These are phyloP conservation scores for Oemleria cerasiformis DNA, from an alignment of 306 rosid genomes.

Conservation along the genomic window DNA sequence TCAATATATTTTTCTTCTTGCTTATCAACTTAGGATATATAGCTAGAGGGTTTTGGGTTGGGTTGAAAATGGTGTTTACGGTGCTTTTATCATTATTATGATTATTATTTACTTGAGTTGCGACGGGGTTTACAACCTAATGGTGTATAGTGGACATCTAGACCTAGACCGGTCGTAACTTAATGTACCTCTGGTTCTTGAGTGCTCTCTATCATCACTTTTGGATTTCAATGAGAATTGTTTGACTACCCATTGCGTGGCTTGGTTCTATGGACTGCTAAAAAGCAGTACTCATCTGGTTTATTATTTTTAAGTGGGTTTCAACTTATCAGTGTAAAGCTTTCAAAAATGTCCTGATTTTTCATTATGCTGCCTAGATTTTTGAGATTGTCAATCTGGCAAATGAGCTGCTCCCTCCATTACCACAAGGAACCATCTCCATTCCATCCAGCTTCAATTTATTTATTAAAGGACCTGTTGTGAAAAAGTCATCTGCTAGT, in stretches of 20 bases:
- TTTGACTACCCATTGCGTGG: neutral
- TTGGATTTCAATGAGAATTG: neutral
- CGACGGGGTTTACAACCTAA: neutral
- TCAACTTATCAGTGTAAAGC: neutral
- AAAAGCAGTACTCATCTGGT: neutral
- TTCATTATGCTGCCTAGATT: conserved; percentile 43
- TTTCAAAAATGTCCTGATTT: neutral
- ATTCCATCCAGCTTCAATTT: conserved; percentile 65
- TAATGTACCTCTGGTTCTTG: neutral
- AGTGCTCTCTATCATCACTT: neutral
- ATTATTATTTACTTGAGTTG: too few species aligned
- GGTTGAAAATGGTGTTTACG: neutral
- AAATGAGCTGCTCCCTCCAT: conserved; percentile 93
- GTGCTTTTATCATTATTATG: neutral
- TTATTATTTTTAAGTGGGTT: neutral
- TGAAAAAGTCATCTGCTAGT: conserved; percentile 64
- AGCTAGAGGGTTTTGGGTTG: neutral
- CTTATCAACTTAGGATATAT: neutral
- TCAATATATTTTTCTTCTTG: neutral
- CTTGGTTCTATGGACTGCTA: neutral
- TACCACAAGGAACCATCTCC: conserved; percentile 90
- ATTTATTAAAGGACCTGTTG: conserved; percentile 69
- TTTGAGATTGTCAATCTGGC: conserved; percentile 96
- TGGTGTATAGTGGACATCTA: neutral
- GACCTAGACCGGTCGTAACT: neutral